Evolutionary conservation across 306 rosid species (phyloP), one percentile per base, ranked within the genome.

Genomic region (Mucuna pruriens): DNA sequence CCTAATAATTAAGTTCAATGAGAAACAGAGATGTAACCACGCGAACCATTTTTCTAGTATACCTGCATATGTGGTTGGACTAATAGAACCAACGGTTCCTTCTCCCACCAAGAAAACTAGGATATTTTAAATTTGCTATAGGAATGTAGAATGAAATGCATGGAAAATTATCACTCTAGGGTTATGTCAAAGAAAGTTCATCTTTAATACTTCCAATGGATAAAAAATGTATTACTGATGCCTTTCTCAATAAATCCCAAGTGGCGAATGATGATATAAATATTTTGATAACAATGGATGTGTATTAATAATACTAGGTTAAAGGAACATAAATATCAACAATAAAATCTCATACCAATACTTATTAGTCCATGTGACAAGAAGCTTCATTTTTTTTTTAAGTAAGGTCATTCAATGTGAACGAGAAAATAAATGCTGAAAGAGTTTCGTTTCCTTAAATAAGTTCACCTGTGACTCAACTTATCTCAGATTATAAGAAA

Each of bases 91-190:
- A 64, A 13, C 4, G 13, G 11, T 69, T 79, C 12, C 38, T 69
- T 69, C 71, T 70, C 20, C 60, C 0, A 8, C 29, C 52, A 71
- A 58, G 63, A 52, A 80, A 60, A 60, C 40, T 9, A 17, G 19
- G 51, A 33, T 74, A 60, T 80, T 69, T 61, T 46, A 61, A 72
- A 45, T 58, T 60, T 36, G 77, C n/a, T 16, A 71, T 10, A 71
- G 45, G 25, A 36, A 45, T 31, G 55, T 80, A 29, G 64, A 58
- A 33, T 25, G 70, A 15, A 62, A 51, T 45, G 44, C 13, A 2
- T 39, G 4, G 55, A 42, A 64, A 75, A 75, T 45, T 13, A 42
- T 22, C 22, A 16, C 9, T n/a, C 40, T 26, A n/a, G 13, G 20
- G 5, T 29, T 57, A 61, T 10, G 71, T 44, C 33, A 75, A 54